Base-by-base conservation (phyloP, 148 eudicot species). In the Agrostemma githago region DNA sequence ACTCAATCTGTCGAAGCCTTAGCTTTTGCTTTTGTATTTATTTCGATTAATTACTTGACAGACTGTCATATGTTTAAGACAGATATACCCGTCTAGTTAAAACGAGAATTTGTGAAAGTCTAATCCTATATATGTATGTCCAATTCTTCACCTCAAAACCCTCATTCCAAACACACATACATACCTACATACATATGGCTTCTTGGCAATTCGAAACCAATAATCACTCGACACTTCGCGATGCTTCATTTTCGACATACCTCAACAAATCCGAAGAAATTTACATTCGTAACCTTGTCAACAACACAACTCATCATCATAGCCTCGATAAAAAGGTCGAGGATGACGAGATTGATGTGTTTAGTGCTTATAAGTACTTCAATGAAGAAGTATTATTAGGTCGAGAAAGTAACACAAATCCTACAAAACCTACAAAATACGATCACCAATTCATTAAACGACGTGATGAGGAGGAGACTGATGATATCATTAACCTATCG, bases 321-420 rank as follows among this genome's bases (percentile, higher is more conserved):
- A 72, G 42, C 66, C 59, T 48, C 42, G 56, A 65, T 34, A 84
- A 81, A 78, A 69, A 66, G 70, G 44, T 19, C 5, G 86, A 82
- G 11, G 86, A 88, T 38, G 81, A 71, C 61, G 97, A 92, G 74
- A 84, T 92, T 20, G 91, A 80, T 17, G 83, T 90, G 9, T 92
- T 92, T 57, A 81, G 83, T 11, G 97, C 97, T 2, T 90, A 88
- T 40, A 91, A 80, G 75, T 91, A 91, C 83, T 91, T 87, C 81
- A 85, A 77, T 44, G 91, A 76, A 12, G 76, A 51, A 10, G 71
- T 79, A 26, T 0, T 79, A 26, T 0, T 79, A 26, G 76, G 68
- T 20, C 68, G 66, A 21, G 73, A 76, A 79, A 38, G 15, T 59
- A 34, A 65, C 17, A 41, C 34, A 26, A 0, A 26, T 26, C 56